phyloP scores from a whole-genome alignment of 805 yeast species.

The Candida ulmi region DNA sequence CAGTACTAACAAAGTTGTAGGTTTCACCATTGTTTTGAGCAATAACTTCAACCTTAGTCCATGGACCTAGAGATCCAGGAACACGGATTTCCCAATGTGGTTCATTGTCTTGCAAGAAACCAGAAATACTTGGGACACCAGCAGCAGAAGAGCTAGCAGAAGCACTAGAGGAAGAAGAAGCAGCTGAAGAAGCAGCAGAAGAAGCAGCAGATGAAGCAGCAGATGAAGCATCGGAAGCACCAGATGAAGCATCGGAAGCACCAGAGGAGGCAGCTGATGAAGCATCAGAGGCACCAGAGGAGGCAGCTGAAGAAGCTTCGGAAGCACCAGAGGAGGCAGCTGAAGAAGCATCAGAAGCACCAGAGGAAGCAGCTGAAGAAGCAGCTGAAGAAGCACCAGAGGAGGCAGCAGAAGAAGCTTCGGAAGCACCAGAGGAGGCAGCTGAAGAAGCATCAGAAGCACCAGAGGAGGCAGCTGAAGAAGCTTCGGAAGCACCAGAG shows the following conservation, averaged over 20 bases:
- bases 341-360: background rate
- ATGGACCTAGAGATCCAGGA: background rate
- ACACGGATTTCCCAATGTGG: constrained; percentile 3
- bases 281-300: background rate
- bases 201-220: constrained; percentile 1
- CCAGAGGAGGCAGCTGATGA: background rate
- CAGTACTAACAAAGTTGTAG: background rate
- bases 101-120: background rate
- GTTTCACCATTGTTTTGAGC: background rate
- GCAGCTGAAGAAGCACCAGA: background rate
- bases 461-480: constrained; percentile 1
- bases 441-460: background rate
- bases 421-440: background rate
- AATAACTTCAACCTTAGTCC: background rate
- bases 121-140: background rate
- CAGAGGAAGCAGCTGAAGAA: background rate
- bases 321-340: too few species aligned
- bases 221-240: background rate
- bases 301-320: background rate
- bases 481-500: background rate
- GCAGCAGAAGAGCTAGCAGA: background rate
- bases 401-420: background rate
- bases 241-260: constrained; percentile 1
- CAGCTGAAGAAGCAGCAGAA: background rate
- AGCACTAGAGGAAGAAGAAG: background rate